Percentiles rank a stretch among this genome's conserved stretches.
phyloP scores from a whole-genome alignment of 2,329 filamentous ascomycete species.

The Phaeosphaeria sp. region DNA sequence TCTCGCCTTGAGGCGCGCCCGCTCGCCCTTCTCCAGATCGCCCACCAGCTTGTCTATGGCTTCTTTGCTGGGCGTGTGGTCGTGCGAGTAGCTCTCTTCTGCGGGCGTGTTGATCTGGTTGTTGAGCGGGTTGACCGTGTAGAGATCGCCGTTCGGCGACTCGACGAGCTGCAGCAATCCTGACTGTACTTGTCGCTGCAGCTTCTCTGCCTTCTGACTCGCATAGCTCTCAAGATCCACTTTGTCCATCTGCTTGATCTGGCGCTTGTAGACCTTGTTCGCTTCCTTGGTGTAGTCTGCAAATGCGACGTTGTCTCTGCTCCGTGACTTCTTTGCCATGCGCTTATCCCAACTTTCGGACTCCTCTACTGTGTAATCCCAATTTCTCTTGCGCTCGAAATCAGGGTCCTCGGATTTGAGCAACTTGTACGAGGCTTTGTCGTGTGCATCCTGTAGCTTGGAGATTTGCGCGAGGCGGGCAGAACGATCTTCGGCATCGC shows the following conservation, averaged over 20 bases:
- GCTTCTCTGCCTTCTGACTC: constrained; percentile 80
- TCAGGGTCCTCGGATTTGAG: constrained; percentile 92
- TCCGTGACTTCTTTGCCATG: constrained; percentile 81
- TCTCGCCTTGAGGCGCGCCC: constrained; percentile 83
- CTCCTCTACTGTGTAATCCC: constrained; percentile 98
- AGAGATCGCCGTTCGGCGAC: constrained; percentile 85
- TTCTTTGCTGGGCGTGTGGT: constrained; percentile 86
- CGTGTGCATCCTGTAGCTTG: constrained; percentile 82
- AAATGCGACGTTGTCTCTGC: constrained; percentile 87
- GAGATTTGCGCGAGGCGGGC: constrained; percentile 66
- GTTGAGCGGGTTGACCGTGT: constrained; percentile 91
- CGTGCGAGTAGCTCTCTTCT: constrained; percentile 79
- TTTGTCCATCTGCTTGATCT: constrained; percentile 77
- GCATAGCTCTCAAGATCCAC: constrained; percentile 82
- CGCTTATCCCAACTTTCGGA: constrained; percentile 93
- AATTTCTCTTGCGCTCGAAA: constrained; percentile 96
- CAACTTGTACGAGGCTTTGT: constrained; percentile 88
- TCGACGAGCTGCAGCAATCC: constrained; percentile 93
- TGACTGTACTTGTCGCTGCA: constrained; percentile 82
- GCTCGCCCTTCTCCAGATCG: constrained; percentile 88
- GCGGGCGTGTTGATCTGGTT: constrained; percentile 90
- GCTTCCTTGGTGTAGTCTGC: constrained; percentile 87
- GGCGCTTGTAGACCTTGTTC: constrained; percentile 91
- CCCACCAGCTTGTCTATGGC: constrained; percentile 87
- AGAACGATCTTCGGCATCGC: constrained; percentile 45